These are phyloP conservation scores for Candida patagonica DNA, from an alignment of 805 yeast genomes.

Conservation along the genomic window DNA sequence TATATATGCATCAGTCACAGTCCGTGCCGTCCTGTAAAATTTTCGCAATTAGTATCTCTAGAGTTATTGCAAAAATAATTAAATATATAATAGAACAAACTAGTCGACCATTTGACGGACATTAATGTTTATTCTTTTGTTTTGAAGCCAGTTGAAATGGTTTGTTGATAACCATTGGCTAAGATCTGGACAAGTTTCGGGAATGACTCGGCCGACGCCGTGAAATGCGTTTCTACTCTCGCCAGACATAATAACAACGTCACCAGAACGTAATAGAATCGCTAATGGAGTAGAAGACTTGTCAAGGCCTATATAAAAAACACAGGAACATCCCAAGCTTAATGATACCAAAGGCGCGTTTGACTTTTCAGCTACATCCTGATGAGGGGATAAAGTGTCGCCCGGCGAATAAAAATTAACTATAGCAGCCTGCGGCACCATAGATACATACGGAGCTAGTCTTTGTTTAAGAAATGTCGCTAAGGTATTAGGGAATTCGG, in stretches of 20 bases:
- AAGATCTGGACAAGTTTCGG: constrained; percentile 26
- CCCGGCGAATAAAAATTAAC: constrained; percentile 36
- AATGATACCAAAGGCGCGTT: constrained; percentile 30
- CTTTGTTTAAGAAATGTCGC: constrained; percentile 16
- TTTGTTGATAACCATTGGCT: constrained; percentile 13
- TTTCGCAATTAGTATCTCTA: too few species aligned
- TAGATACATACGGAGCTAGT: constrained; percentile 14
- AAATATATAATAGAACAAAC: too few species aligned
- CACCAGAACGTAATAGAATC: constrained; percentile 31
- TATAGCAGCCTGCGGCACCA: constrained; percentile 33
- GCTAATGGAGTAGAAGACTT: constrained; percentile 25
- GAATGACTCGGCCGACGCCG: constrained; percentile 34
- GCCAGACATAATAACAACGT: constrained; percentile 34
- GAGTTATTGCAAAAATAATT: background rate
- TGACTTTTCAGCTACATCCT: constrained; percentile 34
- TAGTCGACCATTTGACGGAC: constrained; percentile 31
- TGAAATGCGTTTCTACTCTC: constrained; percentile 32
- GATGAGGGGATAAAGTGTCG: constrained; percentile 35
- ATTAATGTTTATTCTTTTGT: constrained; percentile 32
- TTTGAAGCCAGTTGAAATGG: constrained; percentile 26
- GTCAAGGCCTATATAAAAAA: constrained; percentile 27
- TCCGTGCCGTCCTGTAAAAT: too few species aligned
- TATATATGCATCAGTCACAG: too few species aligned
- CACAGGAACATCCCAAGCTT: constrained; percentile 32
- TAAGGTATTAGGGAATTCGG: constrained; percentile 24